Base-by-base conservation (phyloP, 495 filamentous ascomycete genomes). In the Neurospora sp. region DNA sequence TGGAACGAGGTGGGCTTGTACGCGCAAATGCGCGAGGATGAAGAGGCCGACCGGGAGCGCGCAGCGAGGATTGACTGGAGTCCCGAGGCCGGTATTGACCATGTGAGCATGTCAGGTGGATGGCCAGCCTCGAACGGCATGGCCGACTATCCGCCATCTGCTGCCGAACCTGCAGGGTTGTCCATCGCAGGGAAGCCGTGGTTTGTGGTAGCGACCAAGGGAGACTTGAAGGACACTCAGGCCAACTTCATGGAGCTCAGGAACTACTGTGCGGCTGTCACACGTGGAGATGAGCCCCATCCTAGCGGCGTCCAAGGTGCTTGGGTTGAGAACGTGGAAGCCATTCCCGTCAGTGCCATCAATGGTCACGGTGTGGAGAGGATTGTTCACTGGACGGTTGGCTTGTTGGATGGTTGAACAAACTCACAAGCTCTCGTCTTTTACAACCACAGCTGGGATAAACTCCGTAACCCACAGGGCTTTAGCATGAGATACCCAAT, bases 151-250 rank as follows among this genome's bases (percentile, higher is more conserved):
- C 78, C 77, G 1, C 73, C 75, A 39, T 74, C 78, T 35, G 74
- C 74, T 11, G 76, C 75, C 1, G 73, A 77, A 10, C 70, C 76
- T 10, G 73, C 75, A 8, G 79, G 79, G 0, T 85, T 91, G 18
- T 89, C 92, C 53, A 92, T 96, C 68, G 91, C 92, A 18, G 86
- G 86, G 11, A 99, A 99, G 80, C 94, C 95, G 7, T 99, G 96
- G 96, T 96, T 97, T 76, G 94, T 98, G 2, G 92, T 98, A 42
- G 96, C 94, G 10, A 97, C 94, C 42, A 99, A 99, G 81, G 94
- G 93, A 11, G 96, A 99, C 80, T 78, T 98, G 69, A 87, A 89
- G 10, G 86, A 87, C 1, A 96, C 96, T 7, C 86, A 93, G 80
- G 86, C 90, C 31, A 96, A 94, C 74, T 99, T 92, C 79, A 82